These are phyloP conservation scores for Moricandia moricandioides DNA, from an alignment of 345 rosid species.

Conservation along the genomic window DNA sequence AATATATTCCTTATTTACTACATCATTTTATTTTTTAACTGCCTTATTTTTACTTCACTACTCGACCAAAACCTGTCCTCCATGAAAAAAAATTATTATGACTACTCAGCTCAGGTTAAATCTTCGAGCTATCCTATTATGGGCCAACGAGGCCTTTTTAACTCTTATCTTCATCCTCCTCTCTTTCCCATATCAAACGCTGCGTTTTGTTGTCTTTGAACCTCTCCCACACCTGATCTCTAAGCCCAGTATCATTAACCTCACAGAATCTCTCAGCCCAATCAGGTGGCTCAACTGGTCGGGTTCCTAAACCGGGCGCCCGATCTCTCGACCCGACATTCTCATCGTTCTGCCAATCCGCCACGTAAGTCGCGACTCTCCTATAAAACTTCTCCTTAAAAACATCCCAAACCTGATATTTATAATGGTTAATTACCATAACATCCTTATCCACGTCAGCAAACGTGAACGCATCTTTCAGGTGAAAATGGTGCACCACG, in stretches of 20 bases:
- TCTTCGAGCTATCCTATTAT: conserved; percentile 4
- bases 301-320: conserved; percentile 78
- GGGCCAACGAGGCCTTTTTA: conserved; percentile 2
- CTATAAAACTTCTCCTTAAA: conserved; percentile 79
- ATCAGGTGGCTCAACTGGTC: conserved; percentile 71
- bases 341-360: conserved; percentile 74
- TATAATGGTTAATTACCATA: conserved; percentile 78
- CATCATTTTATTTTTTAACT: neutral
- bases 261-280: conserved; percentile 81
- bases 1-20: neutral
- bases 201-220: conserved; percentile 41
- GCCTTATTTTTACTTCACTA: neutral
- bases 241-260: conserved; percentile 63
- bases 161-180: neutral
- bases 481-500: conserved; percentile 81
- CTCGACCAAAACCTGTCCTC: neutral
- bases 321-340: conserved; percentile 83
- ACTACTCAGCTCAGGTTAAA: neutral
- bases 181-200: conserved; percentile 57
- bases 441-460: conserved; percentile 44
- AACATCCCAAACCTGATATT: conserved; percentile 91
- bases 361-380: conserved; percentile 88
- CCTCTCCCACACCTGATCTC: conserved; percentile 47
- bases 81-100: neutral
- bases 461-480: conserved; percentile 42